Base-by-base conservation (phyloP, 306 rosid species). In the Rosa multiflora region DNA sequence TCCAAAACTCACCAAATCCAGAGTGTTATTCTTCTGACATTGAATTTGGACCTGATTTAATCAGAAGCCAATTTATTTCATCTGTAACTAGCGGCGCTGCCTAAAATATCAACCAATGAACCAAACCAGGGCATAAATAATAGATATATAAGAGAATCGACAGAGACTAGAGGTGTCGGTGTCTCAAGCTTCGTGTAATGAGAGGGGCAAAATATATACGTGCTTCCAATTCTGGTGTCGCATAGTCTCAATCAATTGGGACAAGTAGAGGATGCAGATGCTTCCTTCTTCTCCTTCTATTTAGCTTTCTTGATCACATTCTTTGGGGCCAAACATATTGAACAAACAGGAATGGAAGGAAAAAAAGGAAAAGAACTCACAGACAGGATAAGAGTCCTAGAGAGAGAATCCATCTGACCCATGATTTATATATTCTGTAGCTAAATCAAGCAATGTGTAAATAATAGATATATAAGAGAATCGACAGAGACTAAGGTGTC, bases 221-320 rank as follows among this genome's bases (percentile, higher is more conserved):
- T 18, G 49, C 48, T 68, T 39, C 72, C 49, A 10, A 37, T 66
- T 37, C 21, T 15, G 10, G 44, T 46, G 78, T 42, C 78, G 53
- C 17, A 6, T 42, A 44, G 70, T 26, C 58, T 23, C 35, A 14
- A 12, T 67, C 56, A 44, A 10, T 11, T 42, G 14, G 56, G 43
- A 75, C 42, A 17, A n/a, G 53, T 7, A 51, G 13, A 47, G 74
- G 67, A 21, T 39, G 67, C 43, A 67, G 74, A 49, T 77, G 80
- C 80, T 44, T 14, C 44, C 46, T 17, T 37, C 47, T 66, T 3
- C 5, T 9, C 10, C 17, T 61, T 14, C 40, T 12, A 11, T 29
- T 40, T 48, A 35, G 2, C 53, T 37, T 75, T 37, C 55, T 67
- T n/a, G 7, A 49, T 29, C 64, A 39, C 48, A 12, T 21, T 2